Evolutionary conservation across 176 grass and related monocot genomes (phyloP), one percentile per base, ranked within the genome.

Genomic region (Pharus latifolius): DNA sequence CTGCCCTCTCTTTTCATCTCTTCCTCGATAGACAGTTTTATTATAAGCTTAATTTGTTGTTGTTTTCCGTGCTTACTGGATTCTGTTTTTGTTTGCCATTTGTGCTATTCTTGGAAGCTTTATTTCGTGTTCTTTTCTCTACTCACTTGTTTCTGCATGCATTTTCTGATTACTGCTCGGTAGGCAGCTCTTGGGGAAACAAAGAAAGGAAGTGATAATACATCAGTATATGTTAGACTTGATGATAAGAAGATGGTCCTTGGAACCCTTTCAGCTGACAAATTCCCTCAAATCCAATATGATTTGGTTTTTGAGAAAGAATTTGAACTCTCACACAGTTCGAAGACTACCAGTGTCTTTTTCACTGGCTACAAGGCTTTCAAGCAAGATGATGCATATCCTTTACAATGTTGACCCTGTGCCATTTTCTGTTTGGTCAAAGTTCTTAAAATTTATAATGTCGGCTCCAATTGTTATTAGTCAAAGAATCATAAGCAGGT

Each of bases 281-380:
- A 86, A 58, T 61, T 42, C 56, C 53, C 85, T 6, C 93, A 96
- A 58, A 85, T 96, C n/a, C 68, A 71, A 20, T 90, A 87, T 25
- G 93, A 96, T 70, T 55, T 96, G 40, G 89, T 96, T 14, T 89
- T 96, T 25, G 89, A 96, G n/a, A 87, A 90, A 63, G 89, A 85
- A 5, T 96, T 96, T 71, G 89, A 96, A 80, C 64, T 96, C 15
- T 96, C 89, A 1, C 85, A 96, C 83, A 84, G 63, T 32, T 92
- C 93, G 20, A 96, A 96, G 69, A 74, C 80, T 11, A 17, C 80
- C 6, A 96, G 77, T 16, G 83, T 96, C 11, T 76, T 79, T 66
- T 96, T 96, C 55, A 49, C 76, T 72, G 93, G 93, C 14, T 96
- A 96, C 63, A 96, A 87, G 61, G 85, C 84, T 64, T 46, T 67